phyloP scores from a whole-genome alignment of 305 asterid genomes.

The Fraxinus baroniana region DNA sequence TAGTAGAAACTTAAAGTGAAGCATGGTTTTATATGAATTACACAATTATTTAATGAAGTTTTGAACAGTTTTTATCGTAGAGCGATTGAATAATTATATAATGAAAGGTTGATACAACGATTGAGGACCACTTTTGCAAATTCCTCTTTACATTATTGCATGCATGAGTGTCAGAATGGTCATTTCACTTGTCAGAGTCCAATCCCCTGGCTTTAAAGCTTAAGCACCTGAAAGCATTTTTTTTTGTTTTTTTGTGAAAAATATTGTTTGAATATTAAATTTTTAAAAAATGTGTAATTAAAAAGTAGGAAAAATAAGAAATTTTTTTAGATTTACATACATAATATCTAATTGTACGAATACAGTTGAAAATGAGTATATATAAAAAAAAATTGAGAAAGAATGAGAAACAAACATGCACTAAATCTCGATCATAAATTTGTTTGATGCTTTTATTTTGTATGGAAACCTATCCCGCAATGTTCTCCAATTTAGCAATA shows the following conservation, averaged over 20 bases:
- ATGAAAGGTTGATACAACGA: not conserved
- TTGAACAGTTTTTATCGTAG: too few relatives aligned
- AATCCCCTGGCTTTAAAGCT: not conserved
- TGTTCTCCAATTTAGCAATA: slow-evolving; percentile 26
- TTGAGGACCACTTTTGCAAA: not conserved
- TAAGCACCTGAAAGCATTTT: not conserved
- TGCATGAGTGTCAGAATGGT: slow-evolving; percentile 15
- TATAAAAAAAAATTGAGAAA: too few relatives aligned
- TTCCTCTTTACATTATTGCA: not conserved
- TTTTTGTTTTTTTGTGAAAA: too few relatives aligned
- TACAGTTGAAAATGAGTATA: too few relatives aligned
- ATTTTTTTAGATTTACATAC: too few relatives aligned
- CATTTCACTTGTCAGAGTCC: not conserved
- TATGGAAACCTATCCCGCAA: slow-evolving; percentile 6
- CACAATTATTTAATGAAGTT: not conserved
- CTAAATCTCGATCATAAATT: slow-evolving; percentile 1
- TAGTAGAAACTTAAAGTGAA: not conserved
- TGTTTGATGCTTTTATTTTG: not conserved
- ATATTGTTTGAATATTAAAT: too few relatives aligned
- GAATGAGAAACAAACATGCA: too few relatives aligned
- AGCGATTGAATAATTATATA: too few relatives aligned
- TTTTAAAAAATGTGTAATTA: too few relatives aligned
- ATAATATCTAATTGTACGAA: too few relatives aligned
- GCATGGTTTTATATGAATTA: not conserved
- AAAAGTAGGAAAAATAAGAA: too few relatives aligned